Base-by-base conservation (phyloP, 176 grass and related monocot species). In the Bonia amplexicaulis region DNA sequence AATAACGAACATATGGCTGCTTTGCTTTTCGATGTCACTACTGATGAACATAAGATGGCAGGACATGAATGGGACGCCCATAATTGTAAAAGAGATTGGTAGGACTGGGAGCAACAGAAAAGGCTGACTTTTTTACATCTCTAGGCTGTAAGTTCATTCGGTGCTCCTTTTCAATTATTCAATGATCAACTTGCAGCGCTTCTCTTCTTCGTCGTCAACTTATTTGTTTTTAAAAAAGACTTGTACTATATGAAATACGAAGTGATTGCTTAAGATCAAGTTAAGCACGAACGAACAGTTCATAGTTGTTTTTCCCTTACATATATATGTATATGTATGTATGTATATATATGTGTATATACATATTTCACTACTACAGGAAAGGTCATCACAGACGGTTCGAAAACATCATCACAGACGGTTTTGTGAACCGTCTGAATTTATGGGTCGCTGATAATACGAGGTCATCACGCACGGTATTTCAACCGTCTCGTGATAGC, bases 101-200 rank as follows among this genome's bases (percentile, higher is more conserved):
- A 80, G 27, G 58, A 83, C 54, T 67, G 52, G 71, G 5, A 51
- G 53, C 52, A 83, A 76, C n/a, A 80, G 35, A 59, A 80, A 80
- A 76, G 27, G 20, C 31, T 84, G 59, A 33, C 35, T 23, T 35
- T 84, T 75, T 37, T 37, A 85, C n/a, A 75, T 70, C 15, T 49
- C 35, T 16, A 35, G 72, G 20, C 40, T 85, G 69, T 42, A 62
- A 65, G 19, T 60, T n/a, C n/a, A n/a, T n/a, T 69, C 61, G 80
- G 81, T 89, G 87, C 87, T 59, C 6, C 75, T 67, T 89, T 89
- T 27, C 12, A 72, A 49, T 73, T 65, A 66, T 66, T 75, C 9
- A 68, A 59, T 64, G 42, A 12, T 63, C 29, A 75, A 87, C 19
- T 41, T 48, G 49, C 53, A 71, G 31, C 52, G 77, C 79, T 82